A percentile compares a stretch with the other conserved stretches of the same genome.
These are phyloP conservation scores for Globisporangium uncinulatum DNA, from an alignment of 352 stramenopile species.

Conservation along the genomic window DNA sequence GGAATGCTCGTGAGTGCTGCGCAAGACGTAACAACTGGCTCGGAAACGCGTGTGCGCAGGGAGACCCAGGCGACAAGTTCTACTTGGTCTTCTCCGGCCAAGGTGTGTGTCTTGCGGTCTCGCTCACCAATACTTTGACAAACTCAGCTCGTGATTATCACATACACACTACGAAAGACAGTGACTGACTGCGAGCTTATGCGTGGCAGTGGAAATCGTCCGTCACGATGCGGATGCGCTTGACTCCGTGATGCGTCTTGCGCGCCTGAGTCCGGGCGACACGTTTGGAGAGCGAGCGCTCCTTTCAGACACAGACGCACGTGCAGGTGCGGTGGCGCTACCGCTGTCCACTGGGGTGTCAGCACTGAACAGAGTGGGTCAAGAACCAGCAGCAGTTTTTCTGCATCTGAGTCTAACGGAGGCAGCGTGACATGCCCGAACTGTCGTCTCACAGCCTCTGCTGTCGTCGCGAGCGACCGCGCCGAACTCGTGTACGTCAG, in stretches of 20 bases:
- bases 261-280: conserved; percentile 45
- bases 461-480: conserved; percentile 36
- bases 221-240: conserved; percentile 14
- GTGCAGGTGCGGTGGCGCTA: conserved; percentile 28
- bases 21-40: too few species aligned
- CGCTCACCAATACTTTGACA: too few species aligned
- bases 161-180: too few species aligned
- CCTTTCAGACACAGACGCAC: conserved; percentile 49
- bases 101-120: conserved; percentile 23
- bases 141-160: too few species aligned
- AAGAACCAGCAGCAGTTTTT: too few species aligned
- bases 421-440: too few species aligned
- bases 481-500: conserved; percentile 71
- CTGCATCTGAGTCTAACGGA: too few species aligned
- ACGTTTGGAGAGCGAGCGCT: conserved; percentile 76
- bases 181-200: neutral
- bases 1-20: neutral
- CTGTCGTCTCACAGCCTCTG: conserved; percentile 30
- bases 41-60: conserved; percentile 19
- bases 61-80: conserved; percentile 69
- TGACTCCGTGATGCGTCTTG: conserved; percentile 28
- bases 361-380: neutral
- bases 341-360: neutral
- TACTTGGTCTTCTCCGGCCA: conserved; percentile 72
- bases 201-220: conserved; percentile 47